Base-by-base conservation (phyloP, 108 stramenopile species). In the Aurantiochytrium sp. region DNA sequence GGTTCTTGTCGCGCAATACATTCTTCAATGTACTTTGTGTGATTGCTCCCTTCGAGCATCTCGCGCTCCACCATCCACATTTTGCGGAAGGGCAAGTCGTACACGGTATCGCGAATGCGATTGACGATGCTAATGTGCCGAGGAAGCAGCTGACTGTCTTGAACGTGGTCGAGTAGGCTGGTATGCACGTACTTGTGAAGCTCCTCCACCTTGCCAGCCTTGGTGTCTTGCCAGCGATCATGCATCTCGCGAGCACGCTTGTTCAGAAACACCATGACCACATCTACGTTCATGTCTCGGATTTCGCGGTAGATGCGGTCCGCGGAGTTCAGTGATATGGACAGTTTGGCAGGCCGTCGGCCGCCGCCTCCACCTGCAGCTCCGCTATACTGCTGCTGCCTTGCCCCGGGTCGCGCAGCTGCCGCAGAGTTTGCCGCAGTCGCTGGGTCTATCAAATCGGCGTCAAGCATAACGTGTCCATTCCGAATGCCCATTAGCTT, bases 51-150 rank as follows among this genome's bases (percentile, higher is more conserved):
- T 23, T 83, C 76, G 23, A 83, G 76, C 76, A 83, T 83, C 23
- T 83, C 76, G 49, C 76, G 76, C 5, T 83, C 76, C n/a, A 53
- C 76, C 45, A 53, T 83, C 76, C 76, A 83, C 76, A 83, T 83
- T 83, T 83, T 83, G 25, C 76, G 45, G 1, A 83, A 83, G 6
- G 76, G 76, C 44, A 83, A 45, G 51, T 83, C 76, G 76, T 83
- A 83, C 51, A 83, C 76, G 6, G 76, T 83, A 45, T 83, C 76
- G 45, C 76, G 76, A 12, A 83, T 47, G 4, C 76, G 76, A 53
- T 83, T 83, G 6, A 83, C 76, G 4, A 83, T 83, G 49, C 28
- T 83, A 0, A 83, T 83, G 76, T 83, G 76, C 49, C 76, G 45
- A 8, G 76, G 76, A 8, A 83, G 28, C 45, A 83, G 5, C 51